These are phyloP conservation scores for Vigna reflexopilosa DNA, from an alignment of 306 rosid genomes.

Conservation along the genomic window DNA sequence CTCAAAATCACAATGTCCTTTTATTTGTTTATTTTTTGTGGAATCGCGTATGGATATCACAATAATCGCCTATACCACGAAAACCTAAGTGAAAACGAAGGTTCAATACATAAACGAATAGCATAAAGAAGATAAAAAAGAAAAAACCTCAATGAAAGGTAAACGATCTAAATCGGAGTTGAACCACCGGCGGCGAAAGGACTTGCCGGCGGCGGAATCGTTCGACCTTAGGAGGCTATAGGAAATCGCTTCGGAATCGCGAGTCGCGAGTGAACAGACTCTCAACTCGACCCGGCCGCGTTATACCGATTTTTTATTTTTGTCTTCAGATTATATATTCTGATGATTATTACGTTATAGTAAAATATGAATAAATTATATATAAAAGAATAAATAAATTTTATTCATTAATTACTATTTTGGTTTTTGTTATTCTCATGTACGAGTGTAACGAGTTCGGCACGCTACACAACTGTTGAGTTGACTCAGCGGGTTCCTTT, in stretches of 20 bases:
- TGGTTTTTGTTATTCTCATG: neutral
- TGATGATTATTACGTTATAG: neutral
- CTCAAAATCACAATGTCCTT: slow-evolving; percentile 21
- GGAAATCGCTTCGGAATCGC: slow-evolving; percentile 60
- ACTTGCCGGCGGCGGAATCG: slow-evolving; percentile 41
- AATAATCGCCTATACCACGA: neutral
- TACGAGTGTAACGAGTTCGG: neutral
- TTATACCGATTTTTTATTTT: slow-evolving; percentile 41
- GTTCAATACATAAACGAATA: slow-evolving; percentile 18
- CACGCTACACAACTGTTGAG: slow-evolving; percentile 17
- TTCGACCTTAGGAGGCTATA: slow-evolving; percentile 43
- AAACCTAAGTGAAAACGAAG: slow-evolving; percentile 31
- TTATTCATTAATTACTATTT: neutral
- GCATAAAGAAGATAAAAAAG: slow-evolving; percentile 7
- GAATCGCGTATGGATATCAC: neutral
- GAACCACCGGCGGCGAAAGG: neutral
- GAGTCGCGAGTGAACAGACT: slow-evolving; percentile 69
- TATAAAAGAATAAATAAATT: neutral
- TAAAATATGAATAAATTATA: neutral
- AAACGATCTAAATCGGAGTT: slow-evolving; percentile 35
- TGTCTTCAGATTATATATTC: neutral
- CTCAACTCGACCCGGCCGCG: slow-evolving; percentile 81
- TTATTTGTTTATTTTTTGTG: neutral
- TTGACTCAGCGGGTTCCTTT: slow-evolving; percentile 44
- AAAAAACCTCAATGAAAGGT: slow-evolving; percentile 45